Base-by-base conservation (phyloP, 2,329 filamentous ascomycete genomes). In the Torrubiella hemipterigena region DNA sequence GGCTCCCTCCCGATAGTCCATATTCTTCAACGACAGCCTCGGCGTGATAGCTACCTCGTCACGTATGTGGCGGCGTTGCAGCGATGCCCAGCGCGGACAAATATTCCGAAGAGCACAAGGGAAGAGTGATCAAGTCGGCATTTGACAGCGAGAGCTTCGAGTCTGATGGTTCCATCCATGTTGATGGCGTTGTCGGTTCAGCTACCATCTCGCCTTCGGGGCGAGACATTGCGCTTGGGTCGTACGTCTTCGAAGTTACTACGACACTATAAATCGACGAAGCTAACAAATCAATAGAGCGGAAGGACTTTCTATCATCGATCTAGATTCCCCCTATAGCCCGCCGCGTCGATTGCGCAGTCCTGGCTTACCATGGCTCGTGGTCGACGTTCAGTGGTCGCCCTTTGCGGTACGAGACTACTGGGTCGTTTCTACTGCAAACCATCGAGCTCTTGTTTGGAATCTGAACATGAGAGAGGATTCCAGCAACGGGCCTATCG, bases 311-410 rank as follows among this genome's bases (percentile, higher is more conserved):
- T 80, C 89, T 49, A 85, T 95, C 43, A 87, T 95, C 48, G 87
- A 95, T 46, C 67, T 95, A 28, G 87, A 95, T 58, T 86, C 78
- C 9, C 85, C 85, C 1, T 91, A 86, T 50, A 91, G 81, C 37
- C 80, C 81, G 8, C 89, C 89, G 13, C 79, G 86, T 13, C 80
- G 86, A 46, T 68, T 95, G 29, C 70, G 68, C 43, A 81, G 81
- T 39, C 84, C 93, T 55, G 81, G 84, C 33, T 77, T 85, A 26
- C 81, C 84, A n/a, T 95, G 87, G 85, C 77, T 93, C 31, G 87
- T 94, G 5, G 86, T 89, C 9, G 89, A 95, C 54, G 87, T 94
- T 18, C 89, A 95, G 55, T 95, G 89, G 89, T 94, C 85, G 9
- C 89, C 89, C 1, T 94, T 95, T 52, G 82, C 87, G 10, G 75